These are phyloP conservation scores for Coccomyxa subellipsoidea DNA, from an alignment of 163 green algal genomes.

Conservation along the genomic window DNA sequence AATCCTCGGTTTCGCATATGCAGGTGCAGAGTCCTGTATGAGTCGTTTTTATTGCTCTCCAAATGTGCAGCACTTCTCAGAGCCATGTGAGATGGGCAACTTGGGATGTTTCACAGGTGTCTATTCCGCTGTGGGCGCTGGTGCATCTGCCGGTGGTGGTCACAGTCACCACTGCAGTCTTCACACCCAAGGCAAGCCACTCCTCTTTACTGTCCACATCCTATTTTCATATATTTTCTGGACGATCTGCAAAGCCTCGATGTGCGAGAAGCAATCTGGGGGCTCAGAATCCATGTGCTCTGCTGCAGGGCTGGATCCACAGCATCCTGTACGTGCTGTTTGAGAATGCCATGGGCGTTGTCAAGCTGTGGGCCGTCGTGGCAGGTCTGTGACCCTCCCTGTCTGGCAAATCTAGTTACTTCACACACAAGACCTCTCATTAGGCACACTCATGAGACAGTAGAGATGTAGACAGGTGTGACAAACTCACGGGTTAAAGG, in stretches of 20 bases:
- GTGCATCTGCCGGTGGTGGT: slow-evolving; percentile 64
- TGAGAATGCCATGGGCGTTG: slow-evolving; percentile 86
- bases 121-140: slow-evolving; percentile 64
- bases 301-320: slow-evolving; percentile 54
- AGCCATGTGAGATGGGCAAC: too few relatives aligned
- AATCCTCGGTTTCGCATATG: too few relatives aligned
- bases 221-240: too few relatives aligned
- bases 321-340: slow-evolving; percentile 80
- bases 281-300: neutral
- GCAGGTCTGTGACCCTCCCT: slow-evolving; percentile 27
- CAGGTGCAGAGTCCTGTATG: too few relatives aligned
- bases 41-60: too few relatives aligned
- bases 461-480: too few relatives aligned
- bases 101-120: slow-evolving; percentile 37
- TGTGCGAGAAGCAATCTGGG: too few relatives aligned
- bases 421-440: too few relatives aligned
- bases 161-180: slow-evolving; percentile 62
- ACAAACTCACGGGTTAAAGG: too few relatives aligned
- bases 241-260: too few relatives aligned
- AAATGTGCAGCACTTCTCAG: too few relatives aligned
- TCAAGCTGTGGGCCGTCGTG: slow-evolving; percentile 77
- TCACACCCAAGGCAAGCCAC: slow-evolving; percentile 44
- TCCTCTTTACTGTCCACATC: neutral
- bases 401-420: neutral
- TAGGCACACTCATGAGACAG: too few relatives aligned